Base-by-base conservation (phyloP, 805 yeast genomes). In the Ogataea sp. region DNA sequence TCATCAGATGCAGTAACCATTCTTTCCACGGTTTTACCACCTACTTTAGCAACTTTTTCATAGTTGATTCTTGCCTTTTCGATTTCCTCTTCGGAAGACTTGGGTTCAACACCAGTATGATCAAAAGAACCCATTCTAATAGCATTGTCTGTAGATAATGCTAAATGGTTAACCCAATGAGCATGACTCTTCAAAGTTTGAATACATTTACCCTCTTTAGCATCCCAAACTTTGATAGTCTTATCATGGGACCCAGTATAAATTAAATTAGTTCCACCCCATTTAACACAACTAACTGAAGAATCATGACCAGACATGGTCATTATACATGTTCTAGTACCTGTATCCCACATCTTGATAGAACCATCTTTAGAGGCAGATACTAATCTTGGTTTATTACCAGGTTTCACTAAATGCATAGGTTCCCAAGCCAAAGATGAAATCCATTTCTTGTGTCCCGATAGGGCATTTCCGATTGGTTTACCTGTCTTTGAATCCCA, bases 81-180 rank as follows among this genome's bases (percentile, higher is more conserved):
- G 44, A 61, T 66, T 21, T 70, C 75, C 37, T 62, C 80, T 53
- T 54, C 75, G 45, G 59, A 70, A 34, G 64, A 49, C 5, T 59
- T 45, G 20, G 78, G 74, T 31, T 53, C 52, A 11, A 46, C 58
- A 28, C 80, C 80, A 20, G 71, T 73, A 49, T 85, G 87, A 55
- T 88, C 96, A 53, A 75, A 90, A 0, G 95, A 87, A 8, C 98
- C 97, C 48, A 82, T 73, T 50, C 97, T 68, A 39, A 93, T 64
- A 0, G 80, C 95, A 55, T 80, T 82, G 53, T 93, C 98, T 0
- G 97, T 90, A 2, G 95, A 84, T 32, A 93, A 65, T 0, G 96
- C 83, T 43, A 93, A 67, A 62, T 90, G 97, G 58, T 93, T 93
- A 36, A 93, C 93, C 98, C 98, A 93, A 63, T 93, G 98, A 2